Conservation (phyloP, 192 early-diverging fungal species). For the Kappamyces sp. region DNA sequence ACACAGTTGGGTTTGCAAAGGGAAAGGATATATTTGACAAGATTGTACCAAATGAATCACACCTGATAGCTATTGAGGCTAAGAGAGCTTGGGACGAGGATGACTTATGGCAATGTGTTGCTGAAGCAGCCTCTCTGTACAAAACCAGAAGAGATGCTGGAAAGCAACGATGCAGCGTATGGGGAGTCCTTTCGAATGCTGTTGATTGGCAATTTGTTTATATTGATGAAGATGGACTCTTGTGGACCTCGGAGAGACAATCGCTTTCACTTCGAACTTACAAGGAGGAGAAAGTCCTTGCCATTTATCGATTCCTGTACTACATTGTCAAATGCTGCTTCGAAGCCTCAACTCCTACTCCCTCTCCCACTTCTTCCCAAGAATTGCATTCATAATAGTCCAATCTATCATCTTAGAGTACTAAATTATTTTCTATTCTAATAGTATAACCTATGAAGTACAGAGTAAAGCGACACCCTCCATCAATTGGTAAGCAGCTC, state of each 20-base stretch:
- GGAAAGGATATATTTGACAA: slow-evolving; percentile 20
- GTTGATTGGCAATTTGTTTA: slow-evolving; percentile 27
- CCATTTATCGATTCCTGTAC: slow-evolving; percentile 14
- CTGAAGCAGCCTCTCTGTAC: slow-evolving; percentile 33
- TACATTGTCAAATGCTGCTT: slow-evolving; percentile 29
- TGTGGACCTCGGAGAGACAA: slow-evolving; percentile 3
- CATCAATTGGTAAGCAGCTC: too few species aligned
- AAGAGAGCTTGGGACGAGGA: slow-evolving; percentile 19
- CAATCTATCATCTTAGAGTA: too few species aligned
- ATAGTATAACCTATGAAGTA: too few species aligned
- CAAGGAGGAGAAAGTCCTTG: slow-evolving; percentile 12
- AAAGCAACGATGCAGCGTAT: slow-evolving; percentile 26
- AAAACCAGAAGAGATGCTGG: slow-evolving; percentile 31
- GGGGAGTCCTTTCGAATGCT: slow-evolving; percentile 29
- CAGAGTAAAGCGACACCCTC: too few species aligned
- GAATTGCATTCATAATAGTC: background rate
- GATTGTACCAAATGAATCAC: slow-evolving; percentile 17
- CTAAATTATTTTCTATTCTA: too few species aligned
- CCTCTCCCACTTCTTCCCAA: slow-evolving; percentile 10
- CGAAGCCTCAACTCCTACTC: slow-evolving; percentile 20
- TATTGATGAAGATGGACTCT: slow-evolving; percentile 22
- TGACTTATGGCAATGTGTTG: slow-evolving; percentile 32
- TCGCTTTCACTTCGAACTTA: slow-evolving; percentile 15
- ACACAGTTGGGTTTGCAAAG: slow-evolving; percentile 27
- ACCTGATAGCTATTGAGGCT: slow-evolving; percentile 34